Percentiles rank a stretch among this genome's conserved stretches.
Conservation (phyloP, 805 yeast genomes). For the Cyberlindnera samutprakarnensis region DNA sequence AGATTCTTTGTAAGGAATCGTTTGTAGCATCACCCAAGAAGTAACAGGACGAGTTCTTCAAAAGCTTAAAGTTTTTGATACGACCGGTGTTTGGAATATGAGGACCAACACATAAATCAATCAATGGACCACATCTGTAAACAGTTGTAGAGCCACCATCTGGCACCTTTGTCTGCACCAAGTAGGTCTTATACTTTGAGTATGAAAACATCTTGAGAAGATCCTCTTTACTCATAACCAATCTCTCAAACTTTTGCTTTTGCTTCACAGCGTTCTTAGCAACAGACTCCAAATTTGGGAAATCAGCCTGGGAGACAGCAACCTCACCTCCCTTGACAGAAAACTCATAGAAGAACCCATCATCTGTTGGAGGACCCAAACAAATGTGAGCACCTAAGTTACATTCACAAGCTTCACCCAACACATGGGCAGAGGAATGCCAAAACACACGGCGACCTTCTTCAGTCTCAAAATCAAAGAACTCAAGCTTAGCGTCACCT, state of each 20-base stretch:
- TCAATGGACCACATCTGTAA: slow-evolving; percentile 95
- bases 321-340: slow-evolving; percentile 70
- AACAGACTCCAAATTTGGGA: slow-evolving; percentile 73
- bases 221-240: slow-evolving; percentile 87
- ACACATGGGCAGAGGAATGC: slow-evolving; percentile 98
- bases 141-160: slow-evolving; percentile 96
- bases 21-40: slow-evolving; percentile 89
- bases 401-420: slow-evolving; percentile 98
- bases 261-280: slow-evolving; percentile 89
- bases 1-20: slow-evolving; percentile 94
- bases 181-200: slow-evolving; percentile 90
- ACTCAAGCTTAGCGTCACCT: slow-evolving; percentile 57
- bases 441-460: slow-evolving; percentile 96
- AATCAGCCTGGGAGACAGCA: slow-evolving; percentile 76
- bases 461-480: slow-evolving; percentile 85
- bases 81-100: slow-evolving; percentile 97
- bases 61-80: slow-evolving; percentile 86
- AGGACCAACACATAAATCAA: slow-evolving; percentile 96
- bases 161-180: slow-evolving; percentile 83
- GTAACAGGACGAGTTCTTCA: slow-evolving; percentile 94
- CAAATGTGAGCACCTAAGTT: slow-evolving; percentile 91
- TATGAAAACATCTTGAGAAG: slow-evolving; percentile 88
- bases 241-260: slow-evolving; percentile 90
- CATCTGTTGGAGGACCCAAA: slow-evolving; percentile 95
- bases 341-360: slow-evolving; percentile 97